Evolutionary conservation across 2,329 filamentous ascomycete genomes (phyloP), one percentile per base, ranked within the genome.

Genomic region (Penicillium concentricum): DNA sequence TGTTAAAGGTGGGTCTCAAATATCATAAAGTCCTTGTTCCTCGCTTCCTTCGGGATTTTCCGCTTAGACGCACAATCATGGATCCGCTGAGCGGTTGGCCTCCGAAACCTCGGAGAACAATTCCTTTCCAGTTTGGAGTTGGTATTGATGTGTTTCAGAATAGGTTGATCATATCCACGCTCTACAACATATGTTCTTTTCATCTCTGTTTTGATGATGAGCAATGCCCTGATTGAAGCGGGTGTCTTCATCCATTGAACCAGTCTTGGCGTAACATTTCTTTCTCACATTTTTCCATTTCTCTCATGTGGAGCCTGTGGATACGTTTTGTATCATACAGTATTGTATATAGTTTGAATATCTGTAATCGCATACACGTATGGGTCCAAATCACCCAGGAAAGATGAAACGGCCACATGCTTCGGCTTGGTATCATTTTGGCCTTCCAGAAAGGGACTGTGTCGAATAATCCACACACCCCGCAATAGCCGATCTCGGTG

Each of bases 401-500:
- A 24, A n/a, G 24, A 43, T 41, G 47, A 45, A 51, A 34, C 28
- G 8, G 28, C 35, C 35, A 46, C 37, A 53, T 34, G 32, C 24
- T 45, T 35, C 9, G 41, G 39, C 39, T 30, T 43, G 37, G 37
- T 45, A 45, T 51, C 38, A 35, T 28, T 24, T 26, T 12, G 20
- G 37, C 28, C 43, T 48, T 35, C 12, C 37, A 35, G 13, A 54
- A 49, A 18, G 13, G 28, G 20, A 8, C 20, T 16, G 44, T 51
- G 28, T 51, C 39, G 16, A 34, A 38, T 45, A 43, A 38, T 28
- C 41, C 49, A 39, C 53, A 26, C 38, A n/a, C 39, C 51, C 43
- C 45, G 51, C 44, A 55, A 58, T 39, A 39, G 34, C 51, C 53
- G 45, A 51, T 58, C 47, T 57, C 59, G 57, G 57, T 55, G 43